A percentile compares a stretch with the other conserved stretches of the same genome.
phyloP scores from a whole-genome alignment of 1,284 basidiomycete genomes.

The Apiotrichum sp. region DNA sequence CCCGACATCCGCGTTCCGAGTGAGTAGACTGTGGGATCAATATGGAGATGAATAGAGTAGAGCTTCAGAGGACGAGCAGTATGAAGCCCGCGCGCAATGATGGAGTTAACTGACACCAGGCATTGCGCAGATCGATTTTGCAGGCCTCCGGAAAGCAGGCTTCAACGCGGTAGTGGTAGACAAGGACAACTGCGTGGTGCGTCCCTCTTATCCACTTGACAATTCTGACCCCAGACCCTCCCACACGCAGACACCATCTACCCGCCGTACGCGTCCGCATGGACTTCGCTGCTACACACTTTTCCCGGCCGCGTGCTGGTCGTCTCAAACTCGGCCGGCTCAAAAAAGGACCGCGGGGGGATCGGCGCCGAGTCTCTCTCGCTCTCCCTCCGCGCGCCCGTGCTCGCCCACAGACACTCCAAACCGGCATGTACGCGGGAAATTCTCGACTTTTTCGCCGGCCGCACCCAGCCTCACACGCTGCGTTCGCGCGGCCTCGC shows the following conservation, averaged over 20 bases:
- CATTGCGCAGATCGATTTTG: conserved; percentile 81
- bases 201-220: conserved; percentile 25
- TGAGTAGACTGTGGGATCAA: conserved; percentile 41
- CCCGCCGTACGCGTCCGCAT: conserved; percentile 70
- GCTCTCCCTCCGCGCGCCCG: conserved; percentile 67
- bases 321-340: conserved; percentile 91
- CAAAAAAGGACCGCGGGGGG: conserved; percentile 65
- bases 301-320: conserved; percentile 82
- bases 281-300: conserved; percentile 63
- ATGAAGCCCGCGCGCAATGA: too few relatives aligned
- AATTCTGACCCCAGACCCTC: conserved; percentile 55
- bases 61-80: too few relatives aligned
- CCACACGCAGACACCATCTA: conserved; percentile 67
- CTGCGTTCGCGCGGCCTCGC: neutral
- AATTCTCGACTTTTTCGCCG: conserved; percentile 58
- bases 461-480: conserved; percentile 22
- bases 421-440: conserved; percentile 72
- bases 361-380: conserved; percentile 83
- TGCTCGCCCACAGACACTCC: conserved; percentile 66
- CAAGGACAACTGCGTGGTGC: conserved; percentile 93
- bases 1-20: conserved; percentile 69
- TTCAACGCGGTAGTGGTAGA: conserved; percentile 87
- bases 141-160: conserved; percentile 67
- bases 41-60: neutral
- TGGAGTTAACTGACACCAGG: conserved; percentile 51